Evolutionary conservation across 257 asterid species (phyloP).

Genomic region (Knoxia roxburghii): DNA sequence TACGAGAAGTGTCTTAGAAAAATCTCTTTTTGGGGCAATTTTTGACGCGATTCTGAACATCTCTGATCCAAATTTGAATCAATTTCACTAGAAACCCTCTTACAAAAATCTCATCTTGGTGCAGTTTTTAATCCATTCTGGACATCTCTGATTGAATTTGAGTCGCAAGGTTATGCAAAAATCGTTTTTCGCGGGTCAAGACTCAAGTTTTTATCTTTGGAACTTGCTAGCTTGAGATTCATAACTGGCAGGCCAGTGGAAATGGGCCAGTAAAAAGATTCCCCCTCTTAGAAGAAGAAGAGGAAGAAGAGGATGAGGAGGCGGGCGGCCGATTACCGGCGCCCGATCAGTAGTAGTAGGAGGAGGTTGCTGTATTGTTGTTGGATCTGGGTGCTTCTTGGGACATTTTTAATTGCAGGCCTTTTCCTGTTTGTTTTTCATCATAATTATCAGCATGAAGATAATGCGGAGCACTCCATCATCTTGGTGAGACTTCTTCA

Average conservation of each 20-base stretch:
- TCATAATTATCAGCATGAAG: constrained; percentile 50
- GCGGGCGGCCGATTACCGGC: constrained; percentile 89
- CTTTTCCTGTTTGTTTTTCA: constrained; percentile 57
- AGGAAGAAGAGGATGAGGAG: constrained; percentile 57
- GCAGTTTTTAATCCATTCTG: not conserved
- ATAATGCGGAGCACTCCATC: constrained; percentile 53
- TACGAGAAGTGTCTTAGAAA: not conserved
- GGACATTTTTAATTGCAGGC: constrained; percentile 48
- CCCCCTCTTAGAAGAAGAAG: too few relatives aligned
- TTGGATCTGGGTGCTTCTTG: constrained; percentile 79
- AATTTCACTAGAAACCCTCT: too few relatives aligned
- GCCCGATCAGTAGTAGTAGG: constrained; percentile 50
- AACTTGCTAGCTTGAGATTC: constrained; percentile 21
- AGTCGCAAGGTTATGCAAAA: constrained; percentile 14
- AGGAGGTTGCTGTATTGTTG: constrained; percentile 44
- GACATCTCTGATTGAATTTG: constrained; percentile 18
- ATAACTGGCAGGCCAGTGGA: constrained; percentile 11
- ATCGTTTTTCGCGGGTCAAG: constrained; percentile 21
- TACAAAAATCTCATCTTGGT: not conserved
- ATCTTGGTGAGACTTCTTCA: constrained; percentile 41
- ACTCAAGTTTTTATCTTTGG: constrained; percentile 13
- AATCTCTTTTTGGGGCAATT: not conserved
- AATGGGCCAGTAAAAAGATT: too few relatives aligned
- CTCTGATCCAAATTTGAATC: constrained; percentile 20
- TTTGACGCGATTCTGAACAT: not conserved